These are phyloP conservation scores for Cinnamomum chago DNA, from an alignment of 164 flowering plant genomes.

Conservation along the genomic window DNA sequence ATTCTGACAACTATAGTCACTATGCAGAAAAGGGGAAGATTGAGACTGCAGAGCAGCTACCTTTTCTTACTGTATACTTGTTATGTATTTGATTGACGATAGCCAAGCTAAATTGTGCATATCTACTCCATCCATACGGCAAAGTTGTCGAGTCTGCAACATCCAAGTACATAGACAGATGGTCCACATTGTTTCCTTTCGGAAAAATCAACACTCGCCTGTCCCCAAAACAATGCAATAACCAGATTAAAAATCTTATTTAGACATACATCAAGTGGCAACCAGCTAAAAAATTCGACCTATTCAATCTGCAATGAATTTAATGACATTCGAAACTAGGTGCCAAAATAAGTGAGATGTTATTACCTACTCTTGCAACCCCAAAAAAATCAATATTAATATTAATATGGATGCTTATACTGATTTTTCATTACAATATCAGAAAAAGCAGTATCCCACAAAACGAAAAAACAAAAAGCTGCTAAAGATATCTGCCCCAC, in stretches of 20 bases:
- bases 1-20: too few relatives aligned
- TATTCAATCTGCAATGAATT: neutral
- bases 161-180: slow-evolving; percentile 77
- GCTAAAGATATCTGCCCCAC: neutral
- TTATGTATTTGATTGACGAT: slow-evolving; percentile 59
- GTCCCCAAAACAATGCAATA: slow-evolving; percentile 3
- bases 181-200: slow-evolving; percentile 79
- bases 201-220: slow-evolving; percentile 81
- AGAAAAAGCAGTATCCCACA: too few relatives aligned
- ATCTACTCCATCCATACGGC: slow-evolving; percentile 87
- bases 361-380: too few relatives aligned
- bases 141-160: slow-evolving; percentile 62
- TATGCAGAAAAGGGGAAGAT: too few relatives aligned
- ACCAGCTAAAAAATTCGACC: neutral
- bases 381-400: too few relatives aligned
- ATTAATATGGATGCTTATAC: too few relatives aligned
- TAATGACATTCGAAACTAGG: neutral
- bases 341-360: neutral
- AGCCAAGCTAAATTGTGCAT: slow-evolving; percentile 74
- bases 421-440: too few relatives aligned
- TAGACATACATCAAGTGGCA: neutral
- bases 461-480: neutral
- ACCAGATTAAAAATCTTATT: neutral
- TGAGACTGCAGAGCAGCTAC: slow-evolving; percentile 23
- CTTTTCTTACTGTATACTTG: slow-evolving; percentile 59